Evolutionary conservation across 192 early-diverging fungal genomes (phyloP).

Genomic region (Backusella tuberculispora): DNA sequence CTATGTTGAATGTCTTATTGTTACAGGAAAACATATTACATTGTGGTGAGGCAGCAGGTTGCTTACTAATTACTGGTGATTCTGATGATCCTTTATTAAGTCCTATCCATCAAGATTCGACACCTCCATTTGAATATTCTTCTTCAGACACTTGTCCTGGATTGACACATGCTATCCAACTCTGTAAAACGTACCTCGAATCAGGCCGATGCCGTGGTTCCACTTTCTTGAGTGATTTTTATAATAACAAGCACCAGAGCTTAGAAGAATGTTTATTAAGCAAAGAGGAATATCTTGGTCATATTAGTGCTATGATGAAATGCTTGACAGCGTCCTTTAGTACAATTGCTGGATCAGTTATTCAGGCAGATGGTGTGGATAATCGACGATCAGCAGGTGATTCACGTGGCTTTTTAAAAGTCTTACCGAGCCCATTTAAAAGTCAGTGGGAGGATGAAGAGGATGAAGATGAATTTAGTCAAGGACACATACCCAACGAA

Average conservation of each 20-base stretch:
- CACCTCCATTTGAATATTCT: not conserved
- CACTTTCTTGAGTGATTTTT: conserved; percentile 47
- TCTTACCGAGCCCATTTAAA: conserved; percentile 20
- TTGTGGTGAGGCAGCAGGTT: conserved; percentile 43
- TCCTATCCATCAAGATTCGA: not conserved
- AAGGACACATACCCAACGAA: conserved; percentile 28
- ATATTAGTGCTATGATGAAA: conserved; percentile 52
- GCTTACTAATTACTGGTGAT: conserved; percentile 32
- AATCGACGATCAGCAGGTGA: conserved; percentile 29
- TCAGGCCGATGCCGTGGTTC: conserved; percentile 26
- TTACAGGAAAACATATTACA: conserved; percentile 45
- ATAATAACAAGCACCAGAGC: conserved; percentile 30
- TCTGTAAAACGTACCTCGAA: conserved; percentile 32
- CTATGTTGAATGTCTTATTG: conserved; percentile 38
- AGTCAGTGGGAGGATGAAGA: not conserved
- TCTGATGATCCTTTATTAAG: conserved; percentile 21
- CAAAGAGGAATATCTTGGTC: conserved; percentile 50
- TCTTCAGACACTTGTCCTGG: not conserved
- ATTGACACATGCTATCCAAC: conserved; percentile 21
- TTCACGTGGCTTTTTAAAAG: conserved; percentile 30
- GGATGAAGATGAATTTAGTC: conserved; percentile 10
- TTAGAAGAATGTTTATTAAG: conserved; percentile 45
- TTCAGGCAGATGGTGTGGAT: not conserved
- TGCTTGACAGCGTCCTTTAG: not conserved
- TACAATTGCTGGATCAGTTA: not conserved